A percentile compares a stretch with the other conserved stretches of the same genome.
Evolutionary conservation across 257 asterid genomes (phyloP).

Genomic region (Solanum pinnatisectum): DNA sequence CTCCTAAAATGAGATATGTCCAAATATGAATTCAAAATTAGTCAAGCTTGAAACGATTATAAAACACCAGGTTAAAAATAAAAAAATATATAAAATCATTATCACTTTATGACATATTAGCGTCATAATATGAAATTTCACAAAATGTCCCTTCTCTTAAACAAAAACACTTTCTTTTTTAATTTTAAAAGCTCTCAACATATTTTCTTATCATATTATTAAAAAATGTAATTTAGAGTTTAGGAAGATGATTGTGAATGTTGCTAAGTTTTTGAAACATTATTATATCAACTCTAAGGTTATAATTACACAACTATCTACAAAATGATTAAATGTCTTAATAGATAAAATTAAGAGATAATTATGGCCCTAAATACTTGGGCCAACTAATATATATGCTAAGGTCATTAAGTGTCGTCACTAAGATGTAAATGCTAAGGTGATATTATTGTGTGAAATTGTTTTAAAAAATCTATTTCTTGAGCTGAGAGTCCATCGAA

Average conservation of each 20-base stretch:
- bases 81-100: background rate
- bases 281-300: background rate
- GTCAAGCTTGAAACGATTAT: background rate
- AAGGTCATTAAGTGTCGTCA: no score
- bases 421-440: no score
- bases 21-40: background rate
- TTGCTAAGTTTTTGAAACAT: background rate
- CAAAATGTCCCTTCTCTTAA: background rate
- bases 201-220: background rate
- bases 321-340: background rate
- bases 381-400: no score
- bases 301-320: background rate
- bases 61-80: background rate
- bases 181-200: background rate
- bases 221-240: background rate
- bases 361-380: no score
- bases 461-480: no score
- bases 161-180: background rate
- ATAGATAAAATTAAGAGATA: no score
- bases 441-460: no score
- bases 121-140: background rate
- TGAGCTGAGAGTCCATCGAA: no score
- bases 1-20: background rate
- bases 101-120: background rate
- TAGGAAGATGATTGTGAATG: background rate